Evolutionary conservation across 225 moss, liverwort and hornwort genomes (phyloP), one percentile per base, ranked within the genome.

Genomic region (Anthoceros angustus): DNA sequence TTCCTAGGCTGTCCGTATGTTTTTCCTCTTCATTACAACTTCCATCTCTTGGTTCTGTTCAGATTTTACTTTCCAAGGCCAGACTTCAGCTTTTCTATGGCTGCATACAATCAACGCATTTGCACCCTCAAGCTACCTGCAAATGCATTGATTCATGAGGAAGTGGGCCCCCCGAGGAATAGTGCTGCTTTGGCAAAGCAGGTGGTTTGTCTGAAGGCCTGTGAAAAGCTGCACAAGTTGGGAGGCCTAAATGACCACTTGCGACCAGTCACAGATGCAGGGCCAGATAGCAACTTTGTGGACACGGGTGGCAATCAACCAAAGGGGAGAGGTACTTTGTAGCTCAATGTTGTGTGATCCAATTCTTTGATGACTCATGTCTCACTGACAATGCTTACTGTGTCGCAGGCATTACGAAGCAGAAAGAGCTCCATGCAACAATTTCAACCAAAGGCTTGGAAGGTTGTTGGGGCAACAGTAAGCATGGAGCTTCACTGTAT

Each of bases 1-100:
- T n/a, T n/a, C n/a, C n/a, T n/a, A n/a, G n/a, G n/a, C n/a, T 32
- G 32, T 32, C 1, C 32, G 2, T 32, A 32, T 4, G 32, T 32
- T 32, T 32, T 32, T 1, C 32, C 32, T 32, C 32, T 4, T 32
- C 32, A 32, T 32, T 32, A 4, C 32, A 32, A 32, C 32, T 1
- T 32, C 32, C 32, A 32, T 32, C 32, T 32, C 2, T 32, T 32
- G 32, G 32, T 32, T 32, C 18, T 42, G 25, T 74, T 70, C 81
- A 98, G 98, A 68, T 98, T 84, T 68, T 98, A 98, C 39, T 75
- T 67, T 65, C 98, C 98, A 60, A 89, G 70, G 72, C 89, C 98
- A 18, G 92, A 98, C 70, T 98, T 79, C 70, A 66, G 25, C 61
- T 64, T 77, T 24, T 64, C 71, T n/a, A 65, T 70, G 46, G 74